phyloP scores from a whole-genome alignment of 129 eudicot genomes.

The Helichrysum umbraculigerum region DNA sequence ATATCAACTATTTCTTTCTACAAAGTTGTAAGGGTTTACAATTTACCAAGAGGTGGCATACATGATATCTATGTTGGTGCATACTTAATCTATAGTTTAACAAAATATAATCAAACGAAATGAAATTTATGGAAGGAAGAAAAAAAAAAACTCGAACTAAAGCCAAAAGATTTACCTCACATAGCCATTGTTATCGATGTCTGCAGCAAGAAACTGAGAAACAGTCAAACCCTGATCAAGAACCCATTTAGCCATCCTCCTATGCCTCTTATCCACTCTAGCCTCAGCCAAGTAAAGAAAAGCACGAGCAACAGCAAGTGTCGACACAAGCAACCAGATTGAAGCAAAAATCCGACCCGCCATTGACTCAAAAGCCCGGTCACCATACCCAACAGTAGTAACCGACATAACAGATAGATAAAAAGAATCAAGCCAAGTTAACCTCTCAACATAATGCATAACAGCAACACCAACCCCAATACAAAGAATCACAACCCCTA shows the following conservation, averaged over 20 bases:
- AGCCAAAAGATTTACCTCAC: constrained; percentile 54
- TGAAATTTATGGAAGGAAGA: neutral
- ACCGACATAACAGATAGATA: constrained; percentile 96
- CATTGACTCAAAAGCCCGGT: constrained; percentile 72
- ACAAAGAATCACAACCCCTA: constrained; percentile 89
- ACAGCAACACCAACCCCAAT: constrained; percentile 77
- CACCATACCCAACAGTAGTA: constrained; percentile 97
- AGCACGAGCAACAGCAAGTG: constrained; percentile 96
- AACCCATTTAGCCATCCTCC: constrained; percentile 93
- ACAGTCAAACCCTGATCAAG: constrained; percentile 94
- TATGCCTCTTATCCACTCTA: constrained; percentile 88
- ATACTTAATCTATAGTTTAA: neutral
- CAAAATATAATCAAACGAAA: constrained; percentile 7
- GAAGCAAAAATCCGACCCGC: constrained; percentile 82
- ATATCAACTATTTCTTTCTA: too few relatives aligned
- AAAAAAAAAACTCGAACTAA: neutral
- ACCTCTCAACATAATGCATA: constrained; percentile 82
- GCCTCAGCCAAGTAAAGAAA: constrained; percentile 97
- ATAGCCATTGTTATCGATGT: constrained; percentile 85
- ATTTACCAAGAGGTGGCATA: neutral
- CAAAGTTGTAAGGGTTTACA: too few relatives aligned
- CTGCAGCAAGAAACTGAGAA: constrained; percentile 95
- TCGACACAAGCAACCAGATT: constrained; percentile 94
- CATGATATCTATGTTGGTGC: neutral
- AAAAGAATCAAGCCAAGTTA: constrained; percentile 79